Evolutionary conservation across 257 asterid species (phyloP).

Genomic region (Ballota nigra): DNA sequence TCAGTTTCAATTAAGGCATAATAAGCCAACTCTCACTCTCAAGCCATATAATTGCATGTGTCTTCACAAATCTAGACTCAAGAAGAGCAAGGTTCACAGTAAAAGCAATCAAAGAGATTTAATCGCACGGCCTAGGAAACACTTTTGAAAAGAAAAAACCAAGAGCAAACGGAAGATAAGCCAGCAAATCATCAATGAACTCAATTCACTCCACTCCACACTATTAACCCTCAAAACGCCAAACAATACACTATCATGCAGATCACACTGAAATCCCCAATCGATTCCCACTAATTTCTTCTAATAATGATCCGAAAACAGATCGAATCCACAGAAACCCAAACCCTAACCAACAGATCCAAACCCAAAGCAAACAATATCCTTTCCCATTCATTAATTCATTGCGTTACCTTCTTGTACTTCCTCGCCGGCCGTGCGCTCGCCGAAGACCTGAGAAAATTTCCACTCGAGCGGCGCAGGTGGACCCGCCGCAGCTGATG

Average conservation of each 20-base stretch:
- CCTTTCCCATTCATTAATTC: conserved; percentile 21
- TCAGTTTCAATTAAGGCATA: neutral
- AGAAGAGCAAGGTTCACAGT: conserved; percentile 13
- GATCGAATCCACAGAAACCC: conserved; percentile 37
- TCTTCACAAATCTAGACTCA: conserved; percentile 14
- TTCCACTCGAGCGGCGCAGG: conserved; percentile 91
- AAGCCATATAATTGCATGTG: conserved; percentile 6
- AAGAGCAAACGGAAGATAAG: conserved; percentile 21
- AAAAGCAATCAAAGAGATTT: conserved; percentile 29
- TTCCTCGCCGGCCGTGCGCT: conserved; percentile 96
- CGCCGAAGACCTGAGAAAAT: conserved; percentile 98
- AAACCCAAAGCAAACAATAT: conserved; percentile 31
- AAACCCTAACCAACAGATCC: conserved; percentile 49
- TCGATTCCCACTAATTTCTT: conserved; percentile 12
- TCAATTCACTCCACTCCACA: conserved; percentile 34
- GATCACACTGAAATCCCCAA: conserved; percentile 35
- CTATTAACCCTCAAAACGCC: conserved; percentile 17
- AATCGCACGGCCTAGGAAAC: neutral
- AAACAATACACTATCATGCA: conserved; percentile 44
- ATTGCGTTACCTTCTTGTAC: conserved; percentile 84
- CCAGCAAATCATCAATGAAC: conserved; percentile 23
- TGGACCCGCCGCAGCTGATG: conserved; percentile 76
- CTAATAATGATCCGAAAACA: conserved; percentile 25
- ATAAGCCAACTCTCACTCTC: conserved; percentile 21
- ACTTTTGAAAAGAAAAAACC: neutral